Base-by-base conservation (phyloP, 148 eudicot species). In the Salicornia ramosissima region DNA sequence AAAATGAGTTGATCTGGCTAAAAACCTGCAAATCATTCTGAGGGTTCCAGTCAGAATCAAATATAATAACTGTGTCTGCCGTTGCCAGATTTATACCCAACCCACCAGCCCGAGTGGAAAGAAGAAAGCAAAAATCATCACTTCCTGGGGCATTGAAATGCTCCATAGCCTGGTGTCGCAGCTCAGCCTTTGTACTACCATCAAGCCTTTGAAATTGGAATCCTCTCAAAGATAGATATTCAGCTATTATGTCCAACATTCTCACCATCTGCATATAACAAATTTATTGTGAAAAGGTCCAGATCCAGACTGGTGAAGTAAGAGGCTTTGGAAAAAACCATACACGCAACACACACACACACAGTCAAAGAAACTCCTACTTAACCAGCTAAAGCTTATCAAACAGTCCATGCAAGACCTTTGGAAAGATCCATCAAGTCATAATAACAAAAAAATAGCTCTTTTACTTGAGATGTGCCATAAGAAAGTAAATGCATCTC, bases 11-110 rank as follows among this genome's bases (percentile, higher is more conserved):
- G 18, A 26, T 75, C 39, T 43, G 16, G 64, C 36, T 4, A 56
- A 15, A 70, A 64, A 95, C 99, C 99, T 95, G 99, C 58, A 95
- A 74, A 75, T 95, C 99, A 77, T 95, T 95, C 73, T 95, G 99
- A 51, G 99, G 99, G 80, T 95, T 95, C 99, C 99, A 95, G 73
- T 95, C 99, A 22, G 99, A 95, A 81, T 95, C 99, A 87, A 95
- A 95, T 76, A 95, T 95, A 49, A 95, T 91, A 50, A 95, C 99
- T 1, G 99, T 95, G 80, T 95, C 99, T 39, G 99, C 99, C 55
- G 99, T 95, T 12, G 99, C 99, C 68, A 95, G 89, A 77, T 95
- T 95, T 66, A 95, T 95, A 69, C 99, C 99, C 77, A 95, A 79
- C 33, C 99, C 99, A 80, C 99, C 99, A 82, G 99, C 99, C 76